Percentiles rank a stretch among this genome's conserved stretches.
Conservation (phyloP, 2,329 filamentous ascomycete species). For the Hirsutella rhossiliensis region DNA sequence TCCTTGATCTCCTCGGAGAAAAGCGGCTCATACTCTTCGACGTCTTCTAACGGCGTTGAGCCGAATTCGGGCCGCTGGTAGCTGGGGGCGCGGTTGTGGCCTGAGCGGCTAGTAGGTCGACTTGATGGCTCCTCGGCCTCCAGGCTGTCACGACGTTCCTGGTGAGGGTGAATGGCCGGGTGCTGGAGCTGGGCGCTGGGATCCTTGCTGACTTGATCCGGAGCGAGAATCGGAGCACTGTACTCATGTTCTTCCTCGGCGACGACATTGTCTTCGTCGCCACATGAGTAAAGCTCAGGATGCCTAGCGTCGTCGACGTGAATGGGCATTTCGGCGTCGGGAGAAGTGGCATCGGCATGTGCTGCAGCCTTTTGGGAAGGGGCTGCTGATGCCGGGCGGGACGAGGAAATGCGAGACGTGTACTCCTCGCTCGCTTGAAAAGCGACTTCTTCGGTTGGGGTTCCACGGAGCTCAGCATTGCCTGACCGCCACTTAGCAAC, state of each 20-base stretch:
- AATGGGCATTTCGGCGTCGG: slow-evolving; percentile 47
- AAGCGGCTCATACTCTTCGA: slow-evolving; percentile 88
- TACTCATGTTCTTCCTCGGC: slow-evolving; percentile 50
- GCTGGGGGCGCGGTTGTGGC: slow-evolving; percentile 39
- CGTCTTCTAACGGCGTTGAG: slow-evolving; percentile 68
- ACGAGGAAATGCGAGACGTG: slow-evolving; percentile 62
- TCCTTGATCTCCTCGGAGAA: slow-evolving; percentile 67
- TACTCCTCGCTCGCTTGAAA: slow-evolving; percentile 83
- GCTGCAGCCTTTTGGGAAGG: slow-evolving; percentile 19
- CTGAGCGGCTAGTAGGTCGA: slow-evolving; percentile 50
- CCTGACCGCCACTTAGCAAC: slow-evolving; percentile 33
- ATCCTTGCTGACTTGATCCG: slow-evolving; percentile 74
- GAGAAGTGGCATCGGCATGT: slow-evolving; percentile 15
- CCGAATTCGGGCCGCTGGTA: slow-evolving; percentile 39
- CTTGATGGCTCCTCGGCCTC: slow-evolving; percentile 47
- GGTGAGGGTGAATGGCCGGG: slow-evolving; percentile 69
- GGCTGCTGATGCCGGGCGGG: slow-evolving; percentile 35
- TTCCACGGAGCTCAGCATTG: slow-evolving; percentile 50
- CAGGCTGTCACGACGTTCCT: slow-evolving; percentile 49
- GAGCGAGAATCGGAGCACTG: slow-evolving; percentile 71
- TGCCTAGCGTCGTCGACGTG: slow-evolving; percentile 56
- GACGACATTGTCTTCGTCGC: slow-evolving; percentile 31
- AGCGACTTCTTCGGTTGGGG: slow-evolving; percentile 82
- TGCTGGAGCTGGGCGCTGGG: slow-evolving; percentile 56
- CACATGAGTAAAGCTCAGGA: slow-evolving; percentile 24